Percentiles rank a stretch among this genome's conserved stretches.
phyloP scores from a whole-genome alignment of 108 stramenopile genomes.

The Ochromonas danica region DNA sequence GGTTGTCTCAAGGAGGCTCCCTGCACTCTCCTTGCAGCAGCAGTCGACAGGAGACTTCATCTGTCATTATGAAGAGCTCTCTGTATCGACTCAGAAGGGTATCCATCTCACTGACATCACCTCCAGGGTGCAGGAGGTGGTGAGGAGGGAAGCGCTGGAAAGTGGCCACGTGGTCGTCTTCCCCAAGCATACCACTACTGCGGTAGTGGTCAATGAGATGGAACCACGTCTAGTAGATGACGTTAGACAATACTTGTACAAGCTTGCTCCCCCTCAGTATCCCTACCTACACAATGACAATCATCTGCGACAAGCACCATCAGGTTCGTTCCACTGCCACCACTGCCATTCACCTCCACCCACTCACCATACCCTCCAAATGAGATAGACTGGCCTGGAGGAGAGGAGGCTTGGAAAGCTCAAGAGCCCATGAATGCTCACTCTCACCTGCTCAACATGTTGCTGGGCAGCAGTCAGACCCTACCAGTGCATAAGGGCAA shows the following conservation, averaged over 20 bases:
- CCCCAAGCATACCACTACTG: constrained; percentile 76
- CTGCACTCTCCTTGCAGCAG: no score
- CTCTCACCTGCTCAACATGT: constrained; percentile 73
- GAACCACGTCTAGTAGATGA: constrained; percentile 72
- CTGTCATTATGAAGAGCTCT: no score
- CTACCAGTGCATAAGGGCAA: constrained; percentile 75
- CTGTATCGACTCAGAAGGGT: constrained; percentile 50
- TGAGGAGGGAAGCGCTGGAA: constrained; percentile 61
- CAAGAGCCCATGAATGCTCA: constrained; percentile 87
- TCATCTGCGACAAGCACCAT: constrained; percentile 54
- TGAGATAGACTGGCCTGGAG: constrained; percentile 47
- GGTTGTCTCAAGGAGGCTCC: no score
- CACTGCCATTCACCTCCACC: no score
- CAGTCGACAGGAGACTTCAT: no score
- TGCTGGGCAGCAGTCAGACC: constrained; percentile 69
- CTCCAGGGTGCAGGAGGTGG: constrained; percentile 55
- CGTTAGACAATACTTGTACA: constrained; percentile 51
- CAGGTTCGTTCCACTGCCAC: no score
- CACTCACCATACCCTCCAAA: no score
- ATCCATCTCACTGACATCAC: constrained; percentile 76
- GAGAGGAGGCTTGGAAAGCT: constrained; percentile 68
- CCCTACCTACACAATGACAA: constrained; percentile 79
- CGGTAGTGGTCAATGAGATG: constrained; percentile 76
- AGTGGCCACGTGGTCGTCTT: constrained; percentile 69
- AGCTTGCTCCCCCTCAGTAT: constrained; percentile 62